Base-by-base conservation (phyloP, 1,284 basidiomycete genomes). In the Tilletia walkeri region DNA sequence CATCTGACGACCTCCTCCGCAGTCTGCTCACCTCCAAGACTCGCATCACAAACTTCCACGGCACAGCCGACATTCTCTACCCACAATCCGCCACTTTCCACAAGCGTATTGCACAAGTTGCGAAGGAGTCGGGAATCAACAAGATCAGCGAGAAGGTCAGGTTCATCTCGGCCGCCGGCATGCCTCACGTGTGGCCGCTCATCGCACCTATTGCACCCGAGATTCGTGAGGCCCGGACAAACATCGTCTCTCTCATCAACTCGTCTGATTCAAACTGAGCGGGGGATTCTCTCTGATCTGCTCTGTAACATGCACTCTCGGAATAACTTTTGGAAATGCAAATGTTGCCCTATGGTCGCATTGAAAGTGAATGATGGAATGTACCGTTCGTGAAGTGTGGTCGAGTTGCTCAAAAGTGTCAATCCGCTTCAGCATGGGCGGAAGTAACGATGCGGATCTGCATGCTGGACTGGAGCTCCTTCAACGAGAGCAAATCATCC, bases 181-280 rank as follows among this genome's bases (percentile, higher is more conserved):
- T 63, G 59, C 59, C 59, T 3, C 59, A 63, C 4, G 59, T 38
- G 6, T 63, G 59, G 59, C 59, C 34, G 2, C 39, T 63, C 14
- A 14, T 63, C n/a, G 38, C 59, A 6, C 34, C n/a, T 1, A 0
- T 20, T 2, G 34, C 59, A 12, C 59, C 59, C 34, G 59, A 63
- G 59, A 34, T 63, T 16, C 30, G 12, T 5, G 12, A 9, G 3
- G 36, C 36, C 9, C 59, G 59, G 4, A n/a, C 34, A 1, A 41
- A 39, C 34, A 63, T 63, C n/a, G 34, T 38, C 4, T 39, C 34
- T 4, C 14, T 63, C 4, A 39, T 63, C 16, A 34, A 38, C 10
- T 63, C 59, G 36, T 30, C 24, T 30, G 24, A 30, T 30, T 1
- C 24, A 2, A 30, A 30, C 24, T 30, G 2, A 30, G 24, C 24